A percentile compares a stretch with the other conserved stretches of the same genome.
Conservation (phyloP, 176 grass and related monocot species). For the Secale cereale region DNA sequence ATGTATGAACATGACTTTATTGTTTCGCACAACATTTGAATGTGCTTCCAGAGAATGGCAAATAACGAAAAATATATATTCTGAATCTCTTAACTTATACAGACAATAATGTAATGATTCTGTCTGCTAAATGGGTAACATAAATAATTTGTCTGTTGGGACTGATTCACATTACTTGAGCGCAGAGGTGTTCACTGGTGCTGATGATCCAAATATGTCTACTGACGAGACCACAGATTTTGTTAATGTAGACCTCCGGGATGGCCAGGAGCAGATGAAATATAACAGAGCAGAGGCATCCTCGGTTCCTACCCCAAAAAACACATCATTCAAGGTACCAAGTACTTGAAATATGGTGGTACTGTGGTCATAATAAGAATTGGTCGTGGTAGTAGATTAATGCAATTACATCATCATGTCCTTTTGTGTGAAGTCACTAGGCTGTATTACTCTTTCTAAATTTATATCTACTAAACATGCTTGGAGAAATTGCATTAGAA, state of each 20-base stretch:
- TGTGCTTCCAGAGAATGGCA: background rate
- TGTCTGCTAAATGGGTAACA: slow-evolving; percentile 1
- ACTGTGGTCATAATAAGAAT: background rate
- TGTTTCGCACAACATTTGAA: background rate
- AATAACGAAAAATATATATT: background rate
- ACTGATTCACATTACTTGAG: slow-evolving; percentile 10
- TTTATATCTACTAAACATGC: background rate
- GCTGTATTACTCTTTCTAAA: background rate
- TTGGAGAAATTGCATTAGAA: background rate
- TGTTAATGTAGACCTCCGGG: background rate
- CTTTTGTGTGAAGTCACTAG: background rate
- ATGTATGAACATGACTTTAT: background rate
- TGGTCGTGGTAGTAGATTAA: background rate
- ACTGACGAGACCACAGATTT: background rate
- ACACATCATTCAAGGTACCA: slow-evolving; percentile 47
- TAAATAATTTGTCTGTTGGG: background rate
- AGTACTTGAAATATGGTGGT: background rate
- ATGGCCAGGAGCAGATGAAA: slow-evolving; percentile 1
- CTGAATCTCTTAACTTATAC: background rate
- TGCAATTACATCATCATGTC: background rate
- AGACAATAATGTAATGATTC: background rate
- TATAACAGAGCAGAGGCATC: background rate
- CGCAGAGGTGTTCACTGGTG: background rate
- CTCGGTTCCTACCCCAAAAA: slow-evolving; percentile 1
- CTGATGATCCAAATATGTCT: background rate